Evolutionary conservation across 371 early-diverging fungal species (phyloP).

Genomic region (Circinella minor): DNA sequence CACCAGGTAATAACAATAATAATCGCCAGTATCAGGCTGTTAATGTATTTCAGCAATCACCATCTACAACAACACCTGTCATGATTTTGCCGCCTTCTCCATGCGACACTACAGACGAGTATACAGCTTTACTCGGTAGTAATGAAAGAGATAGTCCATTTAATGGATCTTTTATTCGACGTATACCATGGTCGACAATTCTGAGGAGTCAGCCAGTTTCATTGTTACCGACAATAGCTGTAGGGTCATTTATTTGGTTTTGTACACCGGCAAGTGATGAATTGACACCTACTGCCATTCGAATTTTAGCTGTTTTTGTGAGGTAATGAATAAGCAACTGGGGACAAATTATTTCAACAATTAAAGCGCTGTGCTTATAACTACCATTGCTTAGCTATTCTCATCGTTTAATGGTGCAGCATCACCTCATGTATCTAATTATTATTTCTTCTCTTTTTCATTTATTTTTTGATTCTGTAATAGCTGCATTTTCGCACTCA

Average conservation of each 20-base stretch:
- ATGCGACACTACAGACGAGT: neutral
- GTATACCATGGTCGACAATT: neutral
- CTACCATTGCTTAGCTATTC: no score
- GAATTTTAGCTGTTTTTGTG: conserved; percentile 48
- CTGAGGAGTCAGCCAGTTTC: conserved; percentile 14
- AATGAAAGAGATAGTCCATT: neutral
- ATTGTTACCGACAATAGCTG: conserved; percentile 35
- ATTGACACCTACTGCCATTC: conserved; percentile 50
- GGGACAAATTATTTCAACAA: conserved; percentile 6
- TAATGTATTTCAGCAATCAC: neutral
- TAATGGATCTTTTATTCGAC: neutral
- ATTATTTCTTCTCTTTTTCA: no score
- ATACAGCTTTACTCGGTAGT: neutral
- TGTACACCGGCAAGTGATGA: conserved; percentile 37
- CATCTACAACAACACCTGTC: neutral
- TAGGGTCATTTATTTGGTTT: conserved; percentile 49
- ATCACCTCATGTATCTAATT: no score
- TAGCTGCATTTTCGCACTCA: conserved; percentile 65
- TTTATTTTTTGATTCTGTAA: neutral
- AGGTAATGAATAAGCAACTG: conserved; percentile 30
- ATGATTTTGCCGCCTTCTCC: neutral
- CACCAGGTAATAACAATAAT: conserved; percentile 5
- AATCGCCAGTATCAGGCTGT: neutral
- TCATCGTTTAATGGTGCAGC: no score
- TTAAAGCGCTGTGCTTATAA: neutral